Evolutionary conservation across 2,329 filamentous ascomycete species (phyloP).

Genomic region (Gliomastix tumulicola): DNA sequence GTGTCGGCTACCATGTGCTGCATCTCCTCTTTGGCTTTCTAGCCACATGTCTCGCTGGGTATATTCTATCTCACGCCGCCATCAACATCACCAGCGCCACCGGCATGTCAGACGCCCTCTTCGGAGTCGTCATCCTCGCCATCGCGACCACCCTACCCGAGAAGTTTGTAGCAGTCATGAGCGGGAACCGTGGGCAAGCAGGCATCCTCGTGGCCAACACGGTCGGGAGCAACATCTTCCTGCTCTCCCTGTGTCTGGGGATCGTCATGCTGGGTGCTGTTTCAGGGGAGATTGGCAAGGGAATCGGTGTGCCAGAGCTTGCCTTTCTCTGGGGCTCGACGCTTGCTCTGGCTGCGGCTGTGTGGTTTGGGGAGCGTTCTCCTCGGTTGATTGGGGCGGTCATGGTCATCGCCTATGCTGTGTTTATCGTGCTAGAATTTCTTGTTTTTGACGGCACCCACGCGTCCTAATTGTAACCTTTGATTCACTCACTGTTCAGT

Average conservation of each 20-base stretch:
- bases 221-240: slow-evolving; percentile 47
- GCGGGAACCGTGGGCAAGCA: slow-evolving; percentile 34
- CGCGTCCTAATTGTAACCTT: too few relatives aligned
- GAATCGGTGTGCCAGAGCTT: slow-evolving; percentile 7
- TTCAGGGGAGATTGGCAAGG: slow-evolving; percentile 5
- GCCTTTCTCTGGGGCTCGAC: slow-evolving; percentile 10
- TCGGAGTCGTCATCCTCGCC: slow-evolving; percentile 38
- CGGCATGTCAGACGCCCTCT: slow-evolving; percentile 34
- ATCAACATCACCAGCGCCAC: slow-evolving; percentile 30
- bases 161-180: slow-evolving; percentile 42
- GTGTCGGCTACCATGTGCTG: slow-evolving; percentile 9
- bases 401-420: slow-evolving; percentile 9
- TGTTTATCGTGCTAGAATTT: slow-evolving; percentile 10
- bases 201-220: slow-evolving; percentile 46
- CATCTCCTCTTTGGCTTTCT: slow-evolving; percentile 37
- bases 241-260: slow-evolving; percentile 41
- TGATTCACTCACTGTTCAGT: too few relatives aligned
- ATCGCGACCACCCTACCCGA: slow-evolving; percentile 48
- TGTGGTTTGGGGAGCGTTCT: slow-evolving; percentile 9
- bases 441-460: slow-evolving; percentile 7
- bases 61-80: slow-evolving; percentile 39
- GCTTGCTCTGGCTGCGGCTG: slow-evolving; percentile 7
- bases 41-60: slow-evolving; percentile 37
- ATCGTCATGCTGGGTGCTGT: slow-evolving; percentile 18
- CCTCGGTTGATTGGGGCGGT: slow-evolving; percentile 6